Conservation (phyloP, 2,329 filamentous ascomycete genomes). For the Nemania sp. region DNA sequence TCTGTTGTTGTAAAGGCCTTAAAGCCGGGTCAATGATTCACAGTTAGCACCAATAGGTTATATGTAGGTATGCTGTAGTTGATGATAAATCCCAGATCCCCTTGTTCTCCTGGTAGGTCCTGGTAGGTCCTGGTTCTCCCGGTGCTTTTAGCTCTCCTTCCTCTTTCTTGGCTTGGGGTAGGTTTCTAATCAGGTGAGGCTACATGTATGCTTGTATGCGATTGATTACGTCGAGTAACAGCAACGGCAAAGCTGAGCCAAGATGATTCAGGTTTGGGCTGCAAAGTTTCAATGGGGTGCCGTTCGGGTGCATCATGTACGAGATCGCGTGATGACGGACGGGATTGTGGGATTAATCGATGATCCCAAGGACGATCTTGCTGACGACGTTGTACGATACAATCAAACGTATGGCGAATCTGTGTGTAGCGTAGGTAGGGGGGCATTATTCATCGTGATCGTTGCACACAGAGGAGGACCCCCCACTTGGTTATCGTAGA, state of each 20-base stretch:
- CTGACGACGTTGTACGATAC: not conserved
- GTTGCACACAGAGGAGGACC: not conserved
- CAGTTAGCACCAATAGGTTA: slow-evolving; percentile 1
- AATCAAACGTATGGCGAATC: slow-evolving; percentile 1
- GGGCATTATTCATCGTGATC: not conserved
- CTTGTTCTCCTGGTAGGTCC: no score
- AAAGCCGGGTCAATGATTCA: slow-evolving; percentile 10
- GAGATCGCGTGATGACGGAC: slow-evolving; percentile 46
- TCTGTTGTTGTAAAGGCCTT: slow-evolving; percentile 25
- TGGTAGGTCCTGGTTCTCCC: not conserved
- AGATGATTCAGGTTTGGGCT: slow-evolving; percentile 14
- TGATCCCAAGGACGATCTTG: slow-evolving; percentile 33
- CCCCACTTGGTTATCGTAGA: not conserved
- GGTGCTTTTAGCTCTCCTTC: slow-evolving; percentile 1
- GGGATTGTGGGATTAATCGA: slow-evolving; percentile 33
- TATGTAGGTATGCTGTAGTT: no score
- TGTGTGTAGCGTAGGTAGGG: not conserved
- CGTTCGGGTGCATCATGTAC: slow-evolving; percentile 45
- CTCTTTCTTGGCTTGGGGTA: slow-evolving; percentile 21
- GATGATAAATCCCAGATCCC: slow-evolving; percentile 2
- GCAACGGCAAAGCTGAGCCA: slow-evolving; percentile 32
- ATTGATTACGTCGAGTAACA: slow-evolving; percentile 26
- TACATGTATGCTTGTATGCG: slow-evolving; percentile 33
- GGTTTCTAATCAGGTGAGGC: slow-evolving; percentile 22
- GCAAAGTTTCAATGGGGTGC: slow-evolving; percentile 41